These are phyloP conservation scores for Tagetes patula DNA, from an alignment of 129 eudicot species.

Conservation along the genomic window DNA sequence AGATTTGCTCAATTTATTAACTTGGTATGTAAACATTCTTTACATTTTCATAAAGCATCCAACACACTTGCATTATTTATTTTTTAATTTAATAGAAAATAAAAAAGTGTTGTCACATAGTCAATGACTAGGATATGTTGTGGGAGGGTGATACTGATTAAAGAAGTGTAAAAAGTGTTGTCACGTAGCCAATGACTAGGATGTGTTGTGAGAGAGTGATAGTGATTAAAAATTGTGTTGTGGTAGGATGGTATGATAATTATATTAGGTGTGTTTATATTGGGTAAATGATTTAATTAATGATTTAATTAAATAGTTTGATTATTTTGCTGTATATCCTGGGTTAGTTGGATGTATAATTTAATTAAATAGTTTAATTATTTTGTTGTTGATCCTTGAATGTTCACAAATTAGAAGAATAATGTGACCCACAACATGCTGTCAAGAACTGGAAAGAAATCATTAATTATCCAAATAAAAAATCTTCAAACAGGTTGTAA, in stretches of 20 bases:
- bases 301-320: neutral
- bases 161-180: no score
- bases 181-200: no score
- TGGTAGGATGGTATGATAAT: no score
- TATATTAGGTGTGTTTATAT: no score
- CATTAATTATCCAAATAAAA: neutral
- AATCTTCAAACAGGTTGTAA: constrained; percentile 14
- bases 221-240: no score
- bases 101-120: no score
- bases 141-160: no score
- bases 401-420: constrained; percentile 7
- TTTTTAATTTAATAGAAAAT: neutral
- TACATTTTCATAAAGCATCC: neutral
- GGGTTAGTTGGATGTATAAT: neutral
- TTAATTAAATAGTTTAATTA: neutral
- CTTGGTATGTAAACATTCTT: constrained; percentile 48
- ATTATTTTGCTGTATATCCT: neutral
- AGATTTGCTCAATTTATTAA: constrained; percentile 57
- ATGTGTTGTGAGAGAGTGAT: no score
- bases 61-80: neutral
- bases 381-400: neutral
- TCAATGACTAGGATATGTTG: no score
- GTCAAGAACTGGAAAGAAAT: constrained; percentile 19
- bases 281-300: no score
- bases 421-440: constrained; percentile 7